These are phyloP conservation scores for Neohortaea acidophila DNA, from an alignment of 495 filamentous ascomycete species.

Conservation along the genomic window DNA sequence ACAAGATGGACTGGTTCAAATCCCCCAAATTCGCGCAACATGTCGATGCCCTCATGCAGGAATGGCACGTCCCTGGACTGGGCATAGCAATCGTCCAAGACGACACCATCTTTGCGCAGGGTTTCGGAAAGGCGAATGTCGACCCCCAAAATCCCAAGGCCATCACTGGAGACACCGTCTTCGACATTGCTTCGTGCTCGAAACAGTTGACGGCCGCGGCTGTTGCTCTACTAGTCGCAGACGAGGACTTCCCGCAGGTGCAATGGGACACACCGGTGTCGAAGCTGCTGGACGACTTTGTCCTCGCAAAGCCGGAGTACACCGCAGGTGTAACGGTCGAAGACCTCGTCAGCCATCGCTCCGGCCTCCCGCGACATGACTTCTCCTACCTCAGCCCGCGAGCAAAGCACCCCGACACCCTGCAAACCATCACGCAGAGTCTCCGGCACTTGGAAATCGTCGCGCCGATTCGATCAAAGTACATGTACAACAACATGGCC, in stretches of 20 bases:
- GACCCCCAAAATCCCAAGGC: slow-evolving; percentile 7
- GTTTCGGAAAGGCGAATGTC: slow-evolving; percentile 3
- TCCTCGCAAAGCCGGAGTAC: slow-evolving; percentile 18
- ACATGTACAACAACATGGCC: slow-evolving; percentile 12
- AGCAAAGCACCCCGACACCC: slow-evolving; percentile 2
- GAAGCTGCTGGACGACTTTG: slow-evolving; percentile 23
- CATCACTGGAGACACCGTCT: slow-evolving; percentile 9
- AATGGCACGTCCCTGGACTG: slow-evolving; percentile 6
- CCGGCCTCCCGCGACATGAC: slow-evolving; percentile 15
- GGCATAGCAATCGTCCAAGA: slow-evolving; percentile 7
- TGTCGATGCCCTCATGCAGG: slow-evolving; percentile 3
- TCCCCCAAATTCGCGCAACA: slow-evolving; percentile 1
- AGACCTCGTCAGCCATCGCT: slow-evolving; percentile 23
- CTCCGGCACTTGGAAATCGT: slow-evolving; percentile 4
- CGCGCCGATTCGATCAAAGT: slow-evolving; percentile 6
- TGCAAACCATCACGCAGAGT: slow-evolving; percentile 14
- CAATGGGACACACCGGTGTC: slow-evolving; percentile 22
- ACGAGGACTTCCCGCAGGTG: slow-evolving; percentile 19
- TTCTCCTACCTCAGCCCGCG: not conserved
- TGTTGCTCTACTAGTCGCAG: slow-evolving; percentile 22
- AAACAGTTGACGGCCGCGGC: slow-evolving; percentile 26
- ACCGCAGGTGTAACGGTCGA: slow-evolving; percentile 23
- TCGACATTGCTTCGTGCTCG: slow-evolving; percentile 8
- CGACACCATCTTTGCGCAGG: slow-evolving; percentile 1
- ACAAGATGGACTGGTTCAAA: slow-evolving; percentile 8